phyloP scores from a whole-genome alignment of 176 grass and related monocot species.

The Zea mays region Zm-B73-REFERENCE-NAM-5.0 NC_050098.1:211725001-211725500 shows the following conservation, averaged over 20 bases:
- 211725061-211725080: slow-evolving; percentile 9
- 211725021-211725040: slow-evolving; percentile 23
- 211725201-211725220: slow-evolving; percentile 33
- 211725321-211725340: slow-evolving; percentile 15
- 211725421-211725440: not conserved
- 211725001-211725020: slow-evolving; percentile 1
- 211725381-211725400: slow-evolving; percentile 18
- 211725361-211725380: not conserved
- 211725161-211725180: not conserved
- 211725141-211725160: slow-evolving; percentile 12
- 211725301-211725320: slow-evolving; percentile 7
- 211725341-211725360: not conserved
- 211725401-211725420: slow-evolving; percentile 18
- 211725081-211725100: slow-evolving; percentile 24
- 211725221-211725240: slow-evolving; percentile 23
- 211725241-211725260: slow-evolving; percentile 24
- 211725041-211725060: slow-evolving; percentile 1
- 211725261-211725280: slow-evolving; percentile 10
- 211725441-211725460: not conserved
- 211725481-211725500: slow-evolving; percentile 27
- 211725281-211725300: slow-evolving; percentile 16
- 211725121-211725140: slow-evolving; percentile 23
- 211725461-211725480: not conserved
- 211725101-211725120: slow-evolving; percentile 40
- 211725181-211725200: slow-evolving; percentile 6